These are phyloP conservation scores for Collybia nuda DNA, from an alignment of 768 basidiomycete species.

Conservation along the genomic window DNA sequence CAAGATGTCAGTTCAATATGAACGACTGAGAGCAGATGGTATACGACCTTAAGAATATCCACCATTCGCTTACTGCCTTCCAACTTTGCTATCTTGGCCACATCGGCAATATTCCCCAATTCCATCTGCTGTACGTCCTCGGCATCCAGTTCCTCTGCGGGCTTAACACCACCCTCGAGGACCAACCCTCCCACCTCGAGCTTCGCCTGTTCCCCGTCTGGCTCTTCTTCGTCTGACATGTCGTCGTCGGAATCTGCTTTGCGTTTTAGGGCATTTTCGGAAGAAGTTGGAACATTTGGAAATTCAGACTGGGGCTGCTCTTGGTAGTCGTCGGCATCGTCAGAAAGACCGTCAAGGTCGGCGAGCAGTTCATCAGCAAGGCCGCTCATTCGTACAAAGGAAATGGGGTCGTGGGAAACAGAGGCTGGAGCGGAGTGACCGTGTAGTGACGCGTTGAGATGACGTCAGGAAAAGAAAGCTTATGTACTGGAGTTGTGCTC, in stretches of 20 bases:
- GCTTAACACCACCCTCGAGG: conserved; percentile 83
- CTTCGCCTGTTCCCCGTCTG: conserved; percentile 41
- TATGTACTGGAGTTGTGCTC: not conserved
- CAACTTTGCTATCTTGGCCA: conserved; percentile 84
- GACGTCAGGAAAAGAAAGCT: not conserved
- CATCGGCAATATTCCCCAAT: conserved; percentile 79
- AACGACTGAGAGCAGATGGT: not conserved
- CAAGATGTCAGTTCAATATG: not conserved
- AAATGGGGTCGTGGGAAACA: too few species aligned
- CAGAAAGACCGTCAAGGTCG: conserved; percentile 86
- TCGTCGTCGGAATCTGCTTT: conserved; percentile 54
- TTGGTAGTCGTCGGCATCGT: conserved; percentile 47
- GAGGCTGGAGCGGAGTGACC: not conserved
- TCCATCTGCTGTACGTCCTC: conserved; percentile 97
- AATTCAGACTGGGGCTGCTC: conserved; percentile 33
- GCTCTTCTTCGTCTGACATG: conserved; percentile 48
- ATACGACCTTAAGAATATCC: conserved; percentile 75
- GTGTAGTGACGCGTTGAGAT: not conserved
- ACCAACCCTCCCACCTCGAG: conserved; percentile 59
- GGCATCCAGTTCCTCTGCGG: conserved; percentile 93
- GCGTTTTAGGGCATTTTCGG: conserved; percentile 52
- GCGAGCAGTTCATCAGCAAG: conserved; percentile 92
- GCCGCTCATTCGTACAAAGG: too few species aligned
- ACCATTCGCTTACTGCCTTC: conserved; percentile 85
- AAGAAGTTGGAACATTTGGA: conserved; percentile 18